Evolutionary conservation across 23 red algal species (phyloP).

Genomic region (Agarophyton chilense): DNA sequence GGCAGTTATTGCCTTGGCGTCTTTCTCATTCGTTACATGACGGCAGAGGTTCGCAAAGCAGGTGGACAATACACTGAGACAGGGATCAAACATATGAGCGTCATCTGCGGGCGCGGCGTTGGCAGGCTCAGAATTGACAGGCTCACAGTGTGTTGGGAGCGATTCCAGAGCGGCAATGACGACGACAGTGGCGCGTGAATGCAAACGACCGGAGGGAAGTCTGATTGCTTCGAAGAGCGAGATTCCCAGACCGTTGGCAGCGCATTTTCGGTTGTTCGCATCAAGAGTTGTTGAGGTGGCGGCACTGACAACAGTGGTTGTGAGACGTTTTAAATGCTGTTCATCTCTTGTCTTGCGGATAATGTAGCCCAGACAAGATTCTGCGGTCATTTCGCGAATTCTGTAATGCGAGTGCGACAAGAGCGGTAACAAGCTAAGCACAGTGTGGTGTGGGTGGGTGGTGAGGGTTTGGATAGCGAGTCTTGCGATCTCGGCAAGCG

Average conservation of each 20-base stretch:
- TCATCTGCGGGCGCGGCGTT: too few species aligned
- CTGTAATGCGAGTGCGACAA: conserved; percentile 51
- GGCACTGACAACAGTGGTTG: neutral
- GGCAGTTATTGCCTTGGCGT: neutral
- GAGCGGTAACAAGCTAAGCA: conserved; percentile 42
- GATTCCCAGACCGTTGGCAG: conserved; percentile 39
- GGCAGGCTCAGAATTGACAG: neutral
- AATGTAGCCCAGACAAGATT: conserved; percentile 63
- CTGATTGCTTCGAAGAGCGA: conserved; percentile 59
- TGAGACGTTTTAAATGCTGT: neutral
- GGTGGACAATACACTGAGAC: conserved; percentile 18
- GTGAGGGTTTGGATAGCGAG: conserved; percentile 17
- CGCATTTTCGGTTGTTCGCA: neutral
- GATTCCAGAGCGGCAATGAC: neutral
- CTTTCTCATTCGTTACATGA: conserved; percentile 19
- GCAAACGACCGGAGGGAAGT: conserved; percentile 42
- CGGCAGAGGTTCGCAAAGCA: conserved; percentile 42
- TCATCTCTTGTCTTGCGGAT: conserved; percentile 66
- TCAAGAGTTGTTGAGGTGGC: neutral
- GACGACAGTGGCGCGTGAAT: conserved; percentile 20
- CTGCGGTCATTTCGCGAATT: conserved; percentile 73
- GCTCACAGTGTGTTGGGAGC: neutral
- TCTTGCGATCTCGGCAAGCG: conserved; percentile 42
- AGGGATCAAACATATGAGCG: neutral
- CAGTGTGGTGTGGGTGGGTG: conserved; percentile 19